Base-by-base conservation (phyloP, 163 green algal species). In the Scenedesmus sp. region DNA sequence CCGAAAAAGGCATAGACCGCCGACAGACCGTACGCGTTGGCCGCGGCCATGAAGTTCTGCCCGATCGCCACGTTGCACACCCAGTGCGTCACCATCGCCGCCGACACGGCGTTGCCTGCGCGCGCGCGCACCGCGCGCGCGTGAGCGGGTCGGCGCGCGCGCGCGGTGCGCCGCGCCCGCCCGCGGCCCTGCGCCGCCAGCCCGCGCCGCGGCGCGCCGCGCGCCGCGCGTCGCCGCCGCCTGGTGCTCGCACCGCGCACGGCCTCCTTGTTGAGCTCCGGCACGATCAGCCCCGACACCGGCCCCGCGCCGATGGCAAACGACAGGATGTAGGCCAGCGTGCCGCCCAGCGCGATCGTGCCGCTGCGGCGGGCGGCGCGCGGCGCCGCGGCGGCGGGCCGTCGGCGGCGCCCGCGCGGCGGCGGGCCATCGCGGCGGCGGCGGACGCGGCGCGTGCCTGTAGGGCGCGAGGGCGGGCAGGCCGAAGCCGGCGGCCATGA, bases 41-140 rank as follows among this genome's bases (percentile, higher is more conserved):
- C 89, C 1, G 90, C 85, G 3, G 75, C 70, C 66, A 98, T 91
- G 88, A 98, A 98, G 26, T 91, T 88, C 87, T 98, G 95, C 9
- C 95, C 95, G n/a, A 98, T 90, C 4, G 76, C 81, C 80, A 98
- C 97, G 78, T 99, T 99, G 89, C 86, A 96, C 1, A 98, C 80
- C 95, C 95, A 99, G 82, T 99, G 95, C n/a, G 85, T 90, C 0
- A 89, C 88, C 87, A 98, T 94, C 17, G 92, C 93, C 26, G 93
- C 75, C 0, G 93, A 89, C 54, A 98, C 90, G 0, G 88, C 95
- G 17, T 87, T 90, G 47, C 93, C 93, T 95, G 83, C 24, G 13
- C 6, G 56, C 4, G 3, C 4, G 36, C 18, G 2, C 39, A 57
- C 1, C 39, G 18, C 14, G 14, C 18, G 60, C 4, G 51, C 31